Conservation (phyloP, 1,139 yeast species). For the Candida glucosophila region DNA sequence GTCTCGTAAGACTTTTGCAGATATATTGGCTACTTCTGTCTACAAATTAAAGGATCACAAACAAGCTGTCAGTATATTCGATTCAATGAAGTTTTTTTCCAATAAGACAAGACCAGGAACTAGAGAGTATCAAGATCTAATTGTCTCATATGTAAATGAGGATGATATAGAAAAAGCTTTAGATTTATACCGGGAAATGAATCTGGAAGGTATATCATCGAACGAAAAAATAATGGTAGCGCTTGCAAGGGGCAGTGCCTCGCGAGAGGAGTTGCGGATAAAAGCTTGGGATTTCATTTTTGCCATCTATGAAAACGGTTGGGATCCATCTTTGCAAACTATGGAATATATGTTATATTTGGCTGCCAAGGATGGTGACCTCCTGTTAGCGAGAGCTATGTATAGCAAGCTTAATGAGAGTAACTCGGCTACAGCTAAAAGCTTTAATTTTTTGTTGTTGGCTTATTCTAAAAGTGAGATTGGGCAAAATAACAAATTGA, state of each 20-base stretch:
- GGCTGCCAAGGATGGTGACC: constrained; percentile 74
- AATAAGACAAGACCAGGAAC: constrained; percentile 56
- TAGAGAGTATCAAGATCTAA: constrained; percentile 60
- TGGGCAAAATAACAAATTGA: constrained; percentile 4
- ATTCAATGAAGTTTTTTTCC: constrained; percentile 77
- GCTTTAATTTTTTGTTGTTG: constrained; percentile 47
- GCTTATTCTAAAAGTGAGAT: constrained; percentile 41
- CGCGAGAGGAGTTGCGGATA: constrained; percentile 35
- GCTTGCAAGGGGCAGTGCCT: constrained; percentile 68
- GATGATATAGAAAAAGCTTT: constrained; percentile 64
- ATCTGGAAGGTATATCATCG: constrained; percentile 15
- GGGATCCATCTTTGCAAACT: constrained; percentile 43
- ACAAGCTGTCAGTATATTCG: constrained; percentile 69
- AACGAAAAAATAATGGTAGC: constrained; percentile 48
- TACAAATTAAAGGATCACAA: constrained; percentile 41
- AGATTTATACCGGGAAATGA: constrained; percentile 71
- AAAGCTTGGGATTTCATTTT: constrained; percentile 76
- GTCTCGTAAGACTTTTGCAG: constrained; percentile 49
- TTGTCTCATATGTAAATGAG: constrained; percentile 55
- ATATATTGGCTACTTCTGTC: constrained; percentile 60
- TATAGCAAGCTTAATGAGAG: constrained; percentile 46
- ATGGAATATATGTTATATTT: constrained; percentile 65
- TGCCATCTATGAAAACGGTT: constrained; percentile 48
- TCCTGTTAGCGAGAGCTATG: constrained; percentile 64
- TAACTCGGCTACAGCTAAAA: constrained; percentile 25